Conservation (phyloP, 495 filamentous ascomycete genomes). For the Penicillium paradoxum region DNA sequence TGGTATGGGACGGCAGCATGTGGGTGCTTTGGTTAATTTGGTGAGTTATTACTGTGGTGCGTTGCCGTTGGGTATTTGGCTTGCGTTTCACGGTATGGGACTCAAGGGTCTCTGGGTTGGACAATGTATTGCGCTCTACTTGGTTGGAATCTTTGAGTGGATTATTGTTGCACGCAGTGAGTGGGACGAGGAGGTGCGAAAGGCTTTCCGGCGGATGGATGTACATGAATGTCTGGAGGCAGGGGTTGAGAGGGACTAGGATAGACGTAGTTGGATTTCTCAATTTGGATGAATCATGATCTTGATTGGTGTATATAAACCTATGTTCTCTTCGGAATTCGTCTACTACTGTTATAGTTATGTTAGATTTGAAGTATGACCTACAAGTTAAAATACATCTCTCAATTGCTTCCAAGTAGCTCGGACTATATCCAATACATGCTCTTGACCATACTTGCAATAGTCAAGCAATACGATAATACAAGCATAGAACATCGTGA, state of each 20-base stretch:
- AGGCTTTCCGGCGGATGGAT: constrained; percentile 75
- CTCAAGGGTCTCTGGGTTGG: constrained; percentile 81
- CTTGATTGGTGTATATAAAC: too few relatives aligned
- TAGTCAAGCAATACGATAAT: too few relatives aligned
- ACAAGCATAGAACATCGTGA: too few relatives aligned
- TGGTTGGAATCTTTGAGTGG: constrained; percentile 80
- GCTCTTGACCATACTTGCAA: too few relatives aligned
- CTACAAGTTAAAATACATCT: too few relatives aligned
- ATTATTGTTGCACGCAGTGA: constrained; percentile 69
- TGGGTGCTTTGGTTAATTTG: constrained; percentile 83
- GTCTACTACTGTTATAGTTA: too few relatives aligned
- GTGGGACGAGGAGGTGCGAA: constrained; percentile 73
- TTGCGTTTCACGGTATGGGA: constrained; percentile 89
- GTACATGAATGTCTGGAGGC: constrained; percentile 45
- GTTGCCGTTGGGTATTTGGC: constrained; percentile 75
- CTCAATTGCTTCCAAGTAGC: too few relatives aligned
- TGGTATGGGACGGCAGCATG: constrained; percentile 85
- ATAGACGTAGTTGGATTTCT: too few relatives aligned
- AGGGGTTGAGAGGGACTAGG: constrained; percentile 12
- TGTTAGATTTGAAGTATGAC: too few relatives aligned
- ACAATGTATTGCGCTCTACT: constrained; percentile 82
- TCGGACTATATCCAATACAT: too few relatives aligned
- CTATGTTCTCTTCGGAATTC: too few relatives aligned
- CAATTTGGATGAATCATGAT: too few relatives aligned
- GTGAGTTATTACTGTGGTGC: constrained; percentile 87